Evolutionary conservation across 1,284 basidiomycete genomes (phyloP), one percentile per base, ranked within the genome.

Genomic region (Ustilago curta): DNA sequence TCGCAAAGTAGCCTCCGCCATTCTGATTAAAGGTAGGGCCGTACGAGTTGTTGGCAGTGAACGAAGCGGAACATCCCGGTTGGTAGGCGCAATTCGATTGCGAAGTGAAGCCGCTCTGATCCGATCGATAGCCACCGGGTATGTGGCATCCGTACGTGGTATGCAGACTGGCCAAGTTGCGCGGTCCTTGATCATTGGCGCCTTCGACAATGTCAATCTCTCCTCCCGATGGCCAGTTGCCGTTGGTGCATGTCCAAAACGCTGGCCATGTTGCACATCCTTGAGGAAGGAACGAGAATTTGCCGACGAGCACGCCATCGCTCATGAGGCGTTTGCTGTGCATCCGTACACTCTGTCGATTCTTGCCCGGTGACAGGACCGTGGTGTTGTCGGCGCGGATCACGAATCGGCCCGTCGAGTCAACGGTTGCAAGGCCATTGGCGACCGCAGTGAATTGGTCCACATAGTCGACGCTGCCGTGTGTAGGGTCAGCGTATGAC

Each of bases 231-330:
- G 80, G 80, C 78, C 80, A 81, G 4, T 45, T n/a, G 21, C 59
- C 60, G 8, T 43, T 59, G 12, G 65, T 70, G 49, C 72, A 67
- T 2, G 76, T 76, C 82, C 82, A 83, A 21, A 83, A 76, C 4
- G 82, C 82, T 0, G 82, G 82, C 82, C 82, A 83, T 1, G 76
- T 76, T 8, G 56, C 74, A 47, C 79, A 81, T 4, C 79, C 79
- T 23, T 66, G 63, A 0, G 77, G 77, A 61, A 77, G 76, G 49
- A 55, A 60, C 6, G 50, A 47, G 37, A 70, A 67, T 39, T 77
- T 77, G 29, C 64, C 62, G 3, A 79, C 74, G 29, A 77, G 49
- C 19, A 81, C 45, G 12, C 75, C 75, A 27, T 81, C 79, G 6
- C 67, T 61, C 35, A 77, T 64, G 49, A 56, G 21, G 18, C 67